A percentile compares a stretch with the other conserved stretches of the same genome.
Conservation (phyloP, 164 flowering plant genomes). For the Tetracentron sinense region DNA sequence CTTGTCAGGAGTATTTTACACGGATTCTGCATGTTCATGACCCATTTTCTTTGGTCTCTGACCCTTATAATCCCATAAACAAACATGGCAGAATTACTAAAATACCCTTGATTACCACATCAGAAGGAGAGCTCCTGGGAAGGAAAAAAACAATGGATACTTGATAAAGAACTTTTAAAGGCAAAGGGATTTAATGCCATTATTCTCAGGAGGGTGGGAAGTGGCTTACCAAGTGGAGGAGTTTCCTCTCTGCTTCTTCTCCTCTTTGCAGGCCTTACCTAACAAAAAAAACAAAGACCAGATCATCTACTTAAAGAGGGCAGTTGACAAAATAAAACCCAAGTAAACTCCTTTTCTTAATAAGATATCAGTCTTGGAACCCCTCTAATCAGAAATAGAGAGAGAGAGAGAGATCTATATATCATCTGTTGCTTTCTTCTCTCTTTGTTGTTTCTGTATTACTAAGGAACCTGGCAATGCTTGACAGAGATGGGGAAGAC, state of each 20-base stretch:
- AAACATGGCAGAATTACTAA: constrained; percentile 4
- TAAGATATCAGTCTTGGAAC: background rate
- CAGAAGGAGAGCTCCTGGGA: no score
- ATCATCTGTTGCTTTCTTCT: constrained; percentile 16
- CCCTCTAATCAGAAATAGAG: constrained; percentile 6
- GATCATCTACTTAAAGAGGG: constrained; percentile 12
- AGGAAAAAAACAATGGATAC: constrained; percentile 15
- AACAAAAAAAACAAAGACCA: constrained; percentile 12
- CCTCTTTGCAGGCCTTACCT: constrained; percentile 37
- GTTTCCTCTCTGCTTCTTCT: constrained; percentile 8
- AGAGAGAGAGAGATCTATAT: background rate
- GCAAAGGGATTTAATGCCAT: constrained; percentile 11
- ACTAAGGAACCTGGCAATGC: background rate
- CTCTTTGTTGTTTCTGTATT: background rate
- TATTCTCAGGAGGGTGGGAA: constrained; percentile 30
- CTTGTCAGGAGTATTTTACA: constrained; percentile 28
- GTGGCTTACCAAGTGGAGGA: constrained; percentile 27
- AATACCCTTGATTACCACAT: background rate
- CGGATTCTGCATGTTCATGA: constrained; percentile 17
- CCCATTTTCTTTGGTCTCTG: constrained; percentile 13
- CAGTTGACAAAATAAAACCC: background rate
- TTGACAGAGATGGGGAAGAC: constrained; percentile 58
- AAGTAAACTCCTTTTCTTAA: background rate
- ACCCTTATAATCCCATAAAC: background rate
- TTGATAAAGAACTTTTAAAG: background rate